These are phyloP conservation scores for Crithidia acanthocephali DNA, from an alignment of 208 protist genomes.

Conservation along the genomic window DNA sequence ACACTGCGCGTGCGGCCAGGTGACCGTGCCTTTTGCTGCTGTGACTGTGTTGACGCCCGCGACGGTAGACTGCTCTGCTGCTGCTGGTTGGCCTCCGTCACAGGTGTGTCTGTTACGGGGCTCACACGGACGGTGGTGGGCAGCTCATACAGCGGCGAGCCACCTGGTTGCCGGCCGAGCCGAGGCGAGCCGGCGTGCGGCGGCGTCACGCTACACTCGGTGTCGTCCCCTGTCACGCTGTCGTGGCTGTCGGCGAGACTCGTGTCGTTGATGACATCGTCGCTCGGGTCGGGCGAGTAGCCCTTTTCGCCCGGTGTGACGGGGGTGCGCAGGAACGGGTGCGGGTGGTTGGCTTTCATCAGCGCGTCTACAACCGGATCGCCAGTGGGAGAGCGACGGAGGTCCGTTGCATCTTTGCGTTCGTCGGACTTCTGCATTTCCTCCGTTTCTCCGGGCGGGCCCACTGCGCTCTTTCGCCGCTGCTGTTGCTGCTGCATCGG, in stretches of 20 bases:
- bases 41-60: neutral
- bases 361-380: neutral
- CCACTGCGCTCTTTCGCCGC: neutral
- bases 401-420: too few relatives aligned
- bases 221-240: conserved; percentile 3
- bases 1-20: neutral
- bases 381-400: neutral
- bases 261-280: conserved; percentile 1
- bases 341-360: neutral
- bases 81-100: neutral
- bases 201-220: neutral
- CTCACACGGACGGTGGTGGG: conserved; percentile 11
- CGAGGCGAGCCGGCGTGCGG: neutral
- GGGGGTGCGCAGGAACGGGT: neutral
- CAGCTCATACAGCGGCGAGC: conserved; percentile 10
- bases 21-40: neutral
- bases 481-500: neutral
- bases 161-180: neutral
- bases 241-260: conserved; percentile 14
- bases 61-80: neutral
- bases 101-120: neutral
- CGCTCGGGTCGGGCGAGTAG: conserved; percentile 20
- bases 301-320: conserved; percentile 14
- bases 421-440: neutral
- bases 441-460: neutral